A percentile compares a stretch with the other conserved stretches of the same genome.
phyloP scores from a whole-genome alignment of 1,284 basidiomycete species.

The Flammula alnicola region DNA sequence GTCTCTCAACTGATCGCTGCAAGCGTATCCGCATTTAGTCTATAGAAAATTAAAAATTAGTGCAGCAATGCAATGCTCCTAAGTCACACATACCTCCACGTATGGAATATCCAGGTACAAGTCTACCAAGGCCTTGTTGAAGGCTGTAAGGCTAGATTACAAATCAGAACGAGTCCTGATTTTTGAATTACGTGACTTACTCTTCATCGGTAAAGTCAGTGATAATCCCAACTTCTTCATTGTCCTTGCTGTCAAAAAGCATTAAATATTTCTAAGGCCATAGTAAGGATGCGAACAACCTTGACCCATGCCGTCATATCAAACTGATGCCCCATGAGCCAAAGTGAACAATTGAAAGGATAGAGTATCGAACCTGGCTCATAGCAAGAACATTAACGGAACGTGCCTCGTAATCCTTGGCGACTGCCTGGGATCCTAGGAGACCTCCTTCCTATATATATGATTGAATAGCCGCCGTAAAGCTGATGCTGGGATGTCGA shows the following conservation, averaged over 20 bases:
- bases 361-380: slow-evolving; percentile 67
- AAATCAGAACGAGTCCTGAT: slow-evolving; percentile 17
- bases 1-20: slow-evolving; percentile 81
- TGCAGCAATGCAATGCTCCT: slow-evolving; percentile 5
- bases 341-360: background rate
- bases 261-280: slow-evolving; percentile 20
- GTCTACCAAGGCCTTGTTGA: slow-evolving; percentile 79
- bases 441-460: slow-evolving; percentile 83
- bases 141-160: slow-evolving; percentile 68
- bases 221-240: slow-evolving; percentile 90
- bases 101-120: slow-evolving; percentile 82
- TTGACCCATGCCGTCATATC: slow-evolving; percentile 99
- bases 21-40: slow-evolving; percentile 93
- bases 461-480: slow-evolving; percentile 8
- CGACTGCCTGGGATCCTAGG: slow-evolving; percentile 92
- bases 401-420: slow-evolving; percentile 72
- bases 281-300: slow-evolving; percentile 34
- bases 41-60: slow-evolving; percentile 25
- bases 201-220: slow-evolving; percentile 82
- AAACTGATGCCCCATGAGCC: slow-evolving; percentile 52
- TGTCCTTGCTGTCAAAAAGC: slow-evolving; percentile 54
- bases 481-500: slow-evolving; percentile 10
- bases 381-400: slow-evolving; percentile 81
- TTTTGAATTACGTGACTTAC: slow-evolving; percentile 37
- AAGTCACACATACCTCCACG: slow-evolving; percentile 49